A percentile compares a stretch with the other conserved stretches of the same genome.
phyloP scores from a whole-genome alignment of 2,329 filamentous ascomycete species.

The Fusarium siculi region DNA sequence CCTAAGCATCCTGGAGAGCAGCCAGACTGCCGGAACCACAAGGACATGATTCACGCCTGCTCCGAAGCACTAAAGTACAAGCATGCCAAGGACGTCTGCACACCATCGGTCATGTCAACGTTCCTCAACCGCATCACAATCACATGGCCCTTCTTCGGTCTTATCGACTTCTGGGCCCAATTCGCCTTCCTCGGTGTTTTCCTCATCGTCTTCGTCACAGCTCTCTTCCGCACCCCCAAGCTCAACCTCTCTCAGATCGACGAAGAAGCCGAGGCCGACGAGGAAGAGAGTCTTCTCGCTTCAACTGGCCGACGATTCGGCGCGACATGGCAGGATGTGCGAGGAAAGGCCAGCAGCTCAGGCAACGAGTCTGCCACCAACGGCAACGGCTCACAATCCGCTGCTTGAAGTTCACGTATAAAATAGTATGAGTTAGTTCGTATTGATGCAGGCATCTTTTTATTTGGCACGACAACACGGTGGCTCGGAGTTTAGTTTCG shows the following conservation, averaged over 20 bases:
- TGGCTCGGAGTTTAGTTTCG: slow-evolving; percentile 19
- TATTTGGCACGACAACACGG: slow-evolving; percentile 10
- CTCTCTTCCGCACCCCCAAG: slow-evolving; percentile 82
- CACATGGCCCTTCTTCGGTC: slow-evolving; percentile 95
- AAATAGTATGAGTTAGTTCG: neutral
- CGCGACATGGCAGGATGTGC: slow-evolving; percentile 90
- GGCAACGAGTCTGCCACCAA: slow-evolving; percentile 19
- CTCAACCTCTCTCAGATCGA: slow-evolving; percentile 82
- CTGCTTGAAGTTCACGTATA: slow-evolving; percentile 20
- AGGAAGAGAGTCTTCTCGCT: slow-evolving; percentile 91
- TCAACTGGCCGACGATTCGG: slow-evolving; percentile 84
- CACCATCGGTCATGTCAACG: slow-evolving; percentile 88
- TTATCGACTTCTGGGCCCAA: slow-evolving; percentile 95
- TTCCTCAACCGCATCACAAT: slow-evolving; percentile 93
- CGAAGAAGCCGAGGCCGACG: slow-evolving; percentile 88
- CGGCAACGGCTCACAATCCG: slow-evolving; percentile 36
- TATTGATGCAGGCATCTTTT: slow-evolving; percentile 11
- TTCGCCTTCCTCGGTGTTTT: slow-evolving; percentile 90
- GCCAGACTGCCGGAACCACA: slow-evolving; percentile 79
- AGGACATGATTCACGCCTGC: slow-evolving; percentile 81
- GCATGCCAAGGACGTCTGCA: slow-evolving; percentile 85
- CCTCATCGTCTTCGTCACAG: slow-evolving; percentile 80
- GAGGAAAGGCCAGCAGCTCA: slow-evolving; percentile 57
- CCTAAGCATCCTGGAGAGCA: slow-evolving; percentile 70
- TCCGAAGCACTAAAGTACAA: slow-evolving; percentile 78